Conservation (phyloP, 768 basidiomycete species). For the Boletus pseudo-olivaceus region DNA sequence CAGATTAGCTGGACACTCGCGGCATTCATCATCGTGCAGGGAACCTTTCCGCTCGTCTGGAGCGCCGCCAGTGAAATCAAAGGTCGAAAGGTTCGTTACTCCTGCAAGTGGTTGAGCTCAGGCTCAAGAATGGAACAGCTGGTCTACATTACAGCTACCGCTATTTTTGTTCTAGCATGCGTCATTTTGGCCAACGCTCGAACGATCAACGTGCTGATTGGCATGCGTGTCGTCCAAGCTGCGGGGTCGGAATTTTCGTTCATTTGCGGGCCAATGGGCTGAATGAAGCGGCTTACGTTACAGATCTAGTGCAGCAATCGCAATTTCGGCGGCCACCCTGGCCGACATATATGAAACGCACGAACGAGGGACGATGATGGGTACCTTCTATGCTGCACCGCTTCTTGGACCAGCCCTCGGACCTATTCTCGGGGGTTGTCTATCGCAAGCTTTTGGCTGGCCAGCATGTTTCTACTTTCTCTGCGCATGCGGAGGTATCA, state of each 20-base stretch:
- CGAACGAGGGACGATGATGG: constrained; percentile 77
- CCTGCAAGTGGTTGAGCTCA: not conserved
- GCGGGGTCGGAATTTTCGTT: constrained; percentile 44
- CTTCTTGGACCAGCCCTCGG: constrained; percentile 73
- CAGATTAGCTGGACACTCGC: constrained; percentile 69
- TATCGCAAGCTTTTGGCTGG: constrained; percentile 72
- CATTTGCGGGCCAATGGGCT: not conserved
- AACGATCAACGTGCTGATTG: constrained; percentile 55
- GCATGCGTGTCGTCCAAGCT: constrained; percentile 67
- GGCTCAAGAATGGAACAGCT: constrained; percentile 31
- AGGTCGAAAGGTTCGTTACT: constrained; percentile 57
- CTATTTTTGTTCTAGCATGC: constrained; percentile 53
- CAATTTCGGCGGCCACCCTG: constrained; percentile 73
- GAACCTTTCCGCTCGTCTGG: constrained; percentile 65
- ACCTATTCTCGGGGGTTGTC: constrained; percentile 65
- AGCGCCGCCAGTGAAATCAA: constrained; percentile 68
- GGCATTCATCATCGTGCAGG: constrained; percentile 72
- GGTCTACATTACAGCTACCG: constrained; percentile 52
- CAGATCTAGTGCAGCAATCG: constrained; percentile 63
- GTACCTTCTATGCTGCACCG: constrained; percentile 76
- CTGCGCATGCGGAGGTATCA: constrained; percentile 53
- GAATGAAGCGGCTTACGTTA: constrained; percentile 21
- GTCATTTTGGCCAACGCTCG: constrained; percentile 54
- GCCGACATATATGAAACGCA: constrained; percentile 75
- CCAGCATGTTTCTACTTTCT: constrained; percentile 83